phyloP scores from a whole-genome alignment of 768 basidiomycete species.

The Pisolithus orientalis region DNA sequence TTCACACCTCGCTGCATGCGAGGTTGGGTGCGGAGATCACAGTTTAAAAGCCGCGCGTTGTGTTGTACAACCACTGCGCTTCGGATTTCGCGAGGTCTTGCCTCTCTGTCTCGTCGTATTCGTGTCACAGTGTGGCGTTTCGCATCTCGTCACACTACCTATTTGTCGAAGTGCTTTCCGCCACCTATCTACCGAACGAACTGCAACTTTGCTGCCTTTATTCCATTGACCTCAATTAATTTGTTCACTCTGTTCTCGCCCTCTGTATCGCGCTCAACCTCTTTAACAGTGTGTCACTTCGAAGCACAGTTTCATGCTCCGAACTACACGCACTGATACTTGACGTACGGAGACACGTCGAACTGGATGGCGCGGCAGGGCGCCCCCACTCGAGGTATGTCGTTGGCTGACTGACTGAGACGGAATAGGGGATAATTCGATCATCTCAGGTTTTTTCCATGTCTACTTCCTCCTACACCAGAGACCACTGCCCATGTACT shows the following conservation, averaged over 20 bases:
- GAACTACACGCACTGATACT: constrained; percentile 65
- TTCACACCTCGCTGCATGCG: not conserved
- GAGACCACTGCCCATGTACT: constrained; percentile 66
- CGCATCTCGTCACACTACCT: not conserved
- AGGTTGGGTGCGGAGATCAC: not conserved
- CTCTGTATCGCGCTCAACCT: too few relatives aligned
- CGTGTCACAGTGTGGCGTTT: not conserved
- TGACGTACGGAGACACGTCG: constrained; percentile 73
- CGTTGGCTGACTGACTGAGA: not conserved
- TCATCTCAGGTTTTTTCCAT: constrained; percentile 50
- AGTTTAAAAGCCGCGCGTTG: too few relatives aligned
- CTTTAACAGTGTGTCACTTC: constrained; percentile 67
- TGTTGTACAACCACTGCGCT: too few relatives aligned
- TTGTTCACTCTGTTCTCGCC: too few relatives aligned
- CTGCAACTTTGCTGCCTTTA: not conserved
- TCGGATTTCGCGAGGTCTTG: too few relatives aligned
- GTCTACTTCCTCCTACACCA: constrained; percentile 69
- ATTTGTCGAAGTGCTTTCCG: not conserved
- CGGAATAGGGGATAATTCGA: too few relatives aligned
- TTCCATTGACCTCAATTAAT: not conserved
- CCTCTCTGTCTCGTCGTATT: too few relatives aligned
- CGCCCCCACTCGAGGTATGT: constrained; percentile 11
- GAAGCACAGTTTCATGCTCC: constrained; percentile 60
- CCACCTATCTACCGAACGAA: not conserved
- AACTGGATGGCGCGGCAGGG: constrained; percentile 51